A percentile compares a stretch with the other conserved stretches of the same genome.
Evolutionary conservation across 176 grass and related monocot genomes (phyloP).

Genomic region (Areca catechu): DNA sequence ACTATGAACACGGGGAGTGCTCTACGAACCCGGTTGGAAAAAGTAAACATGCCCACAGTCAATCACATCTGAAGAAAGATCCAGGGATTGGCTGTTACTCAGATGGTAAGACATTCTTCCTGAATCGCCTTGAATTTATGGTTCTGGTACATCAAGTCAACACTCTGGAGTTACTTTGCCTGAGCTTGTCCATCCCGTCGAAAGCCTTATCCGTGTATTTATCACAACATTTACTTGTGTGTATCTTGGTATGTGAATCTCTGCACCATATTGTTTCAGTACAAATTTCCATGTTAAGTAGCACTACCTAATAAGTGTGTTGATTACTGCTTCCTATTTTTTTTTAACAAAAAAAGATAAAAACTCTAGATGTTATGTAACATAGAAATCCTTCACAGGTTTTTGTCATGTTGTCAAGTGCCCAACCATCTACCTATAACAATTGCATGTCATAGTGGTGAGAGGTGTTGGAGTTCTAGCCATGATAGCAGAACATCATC

Average conservation of each 20-base stretch:
- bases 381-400: constrained; percentile 32
- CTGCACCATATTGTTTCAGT: neutral
- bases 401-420: constrained; percentile 67
- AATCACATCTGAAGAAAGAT: neutral
- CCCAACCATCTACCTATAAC: constrained; percentile 49
- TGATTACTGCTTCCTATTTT: too few relatives aligned
- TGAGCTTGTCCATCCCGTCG: constrained; percentile 61
- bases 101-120: constrained; percentile 77
- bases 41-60: too few relatives aligned
- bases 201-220: constrained; percentile 55
- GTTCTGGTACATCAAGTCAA: constrained; percentile 13
- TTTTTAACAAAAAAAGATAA: too few relatives aligned
- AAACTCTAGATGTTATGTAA: too few relatives aligned
- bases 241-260: constrained; percentile 52
- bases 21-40: neutral
- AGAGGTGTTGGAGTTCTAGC: constrained; percentile 68
- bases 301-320: too few relatives aligned
- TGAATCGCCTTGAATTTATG: constrained; percentile 41
- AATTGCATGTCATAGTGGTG: constrained; percentile 57
- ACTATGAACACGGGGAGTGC: neutral
- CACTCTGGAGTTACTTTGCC: constrained; percentile 46
- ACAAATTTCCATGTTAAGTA: too few relatives aligned
- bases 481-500: constrained; percentile 37
- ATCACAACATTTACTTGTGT: constrained; percentile 76
- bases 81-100: constrained; percentile 26